phyloP scores from a whole-genome alignment of 2,329 filamentous ascomycete genomes.

The Xylaria sp. region DNA sequence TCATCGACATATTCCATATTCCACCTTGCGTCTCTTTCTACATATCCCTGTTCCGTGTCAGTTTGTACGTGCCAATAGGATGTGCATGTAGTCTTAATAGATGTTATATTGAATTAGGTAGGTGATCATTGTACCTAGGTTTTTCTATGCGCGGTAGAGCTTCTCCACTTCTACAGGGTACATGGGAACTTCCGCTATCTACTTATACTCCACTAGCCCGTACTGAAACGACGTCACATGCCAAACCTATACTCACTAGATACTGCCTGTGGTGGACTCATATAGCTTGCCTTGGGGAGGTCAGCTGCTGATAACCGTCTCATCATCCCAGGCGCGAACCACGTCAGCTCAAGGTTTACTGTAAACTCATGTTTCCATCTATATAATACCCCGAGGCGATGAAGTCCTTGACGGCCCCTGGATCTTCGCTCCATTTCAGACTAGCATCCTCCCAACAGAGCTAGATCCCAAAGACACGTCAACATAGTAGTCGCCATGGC shows the following conservation, averaged over 20 bases:
- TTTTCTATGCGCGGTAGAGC: no score
- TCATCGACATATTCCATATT: background rate
- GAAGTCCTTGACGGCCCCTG: background rate
- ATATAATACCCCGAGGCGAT: background rate
- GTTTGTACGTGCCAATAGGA: no score
- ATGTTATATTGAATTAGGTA: no score
- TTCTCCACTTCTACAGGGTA: no score
- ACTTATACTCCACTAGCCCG: background rate
- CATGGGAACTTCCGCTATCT: constrained; percentile 7
- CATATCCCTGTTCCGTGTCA: no score
- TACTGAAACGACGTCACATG: constrained; percentile 32
- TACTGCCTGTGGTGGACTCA: no score
- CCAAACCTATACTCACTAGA: background rate
- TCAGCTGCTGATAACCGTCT: constrained; percentile 21
- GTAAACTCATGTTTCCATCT: background rate
- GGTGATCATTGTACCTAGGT: no score
- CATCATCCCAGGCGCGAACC: constrained; percentile 13
- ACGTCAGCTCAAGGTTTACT: constrained; percentile 18
- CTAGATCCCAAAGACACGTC: background rate
- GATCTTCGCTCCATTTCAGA: background rate
- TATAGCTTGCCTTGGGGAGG: no score
- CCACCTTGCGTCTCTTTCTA: no score
- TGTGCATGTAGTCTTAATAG: no score
- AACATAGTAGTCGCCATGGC: constrained; percentile 39
- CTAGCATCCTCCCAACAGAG: background rate